These are phyloP conservation scores for Elaeagnus macrophylla DNA, from an alignment of 306 rosid species.

Conservation along the genomic window DNA sequence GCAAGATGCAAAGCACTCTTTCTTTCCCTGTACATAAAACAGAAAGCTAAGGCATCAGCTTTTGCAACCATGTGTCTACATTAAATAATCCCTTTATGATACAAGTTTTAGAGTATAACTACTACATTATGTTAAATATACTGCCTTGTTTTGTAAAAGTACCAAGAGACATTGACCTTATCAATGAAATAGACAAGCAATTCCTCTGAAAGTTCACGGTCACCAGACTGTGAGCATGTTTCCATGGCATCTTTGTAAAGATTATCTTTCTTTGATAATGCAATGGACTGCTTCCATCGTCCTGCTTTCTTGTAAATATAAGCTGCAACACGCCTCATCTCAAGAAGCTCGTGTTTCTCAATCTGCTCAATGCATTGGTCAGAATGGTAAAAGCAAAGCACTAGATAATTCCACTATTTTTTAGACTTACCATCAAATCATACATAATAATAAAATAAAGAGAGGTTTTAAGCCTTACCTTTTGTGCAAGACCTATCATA, in stretches of 20 bases:
- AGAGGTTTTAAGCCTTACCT: conserved; percentile 37
- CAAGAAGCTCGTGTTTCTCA: conserved; percentile 95
- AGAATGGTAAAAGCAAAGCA: too few species aligned
- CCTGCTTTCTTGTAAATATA: conserved; percentile 94
- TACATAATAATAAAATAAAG: neutral
- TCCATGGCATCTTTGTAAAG: conserved; percentile 99
- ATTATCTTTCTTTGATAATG: conserved; percentile 93
- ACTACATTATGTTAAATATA: too few species aligned
- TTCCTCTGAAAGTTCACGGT: conserved; percentile 90
- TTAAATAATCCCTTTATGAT: too few species aligned
- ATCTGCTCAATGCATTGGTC: conserved; percentile 37
- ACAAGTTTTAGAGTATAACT: too few species aligned
- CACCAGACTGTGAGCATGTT: conserved; percentile 94
- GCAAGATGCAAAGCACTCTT: conserved; percentile 96
- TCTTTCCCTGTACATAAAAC: conserved; percentile 74
- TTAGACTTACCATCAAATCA: too few species aligned
- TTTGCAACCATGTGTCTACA: too few species aligned
- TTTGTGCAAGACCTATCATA: conserved; percentile 95
- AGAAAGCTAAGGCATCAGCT: too few species aligned
- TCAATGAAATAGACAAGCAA: conserved; percentile 88
- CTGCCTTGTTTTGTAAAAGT: too few species aligned
- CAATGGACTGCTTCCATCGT: conserved; percentile 97
- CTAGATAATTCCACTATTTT: too few species aligned
- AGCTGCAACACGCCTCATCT: conserved; percentile 97
- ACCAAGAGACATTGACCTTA: conserved; percentile 39